Percentiles rank a stretch among this genome's conserved stretches.
phyloP scores from a whole-genome alignment of 2,329 filamentous ascomycete species.

The Diaporthe citri region DNA sequence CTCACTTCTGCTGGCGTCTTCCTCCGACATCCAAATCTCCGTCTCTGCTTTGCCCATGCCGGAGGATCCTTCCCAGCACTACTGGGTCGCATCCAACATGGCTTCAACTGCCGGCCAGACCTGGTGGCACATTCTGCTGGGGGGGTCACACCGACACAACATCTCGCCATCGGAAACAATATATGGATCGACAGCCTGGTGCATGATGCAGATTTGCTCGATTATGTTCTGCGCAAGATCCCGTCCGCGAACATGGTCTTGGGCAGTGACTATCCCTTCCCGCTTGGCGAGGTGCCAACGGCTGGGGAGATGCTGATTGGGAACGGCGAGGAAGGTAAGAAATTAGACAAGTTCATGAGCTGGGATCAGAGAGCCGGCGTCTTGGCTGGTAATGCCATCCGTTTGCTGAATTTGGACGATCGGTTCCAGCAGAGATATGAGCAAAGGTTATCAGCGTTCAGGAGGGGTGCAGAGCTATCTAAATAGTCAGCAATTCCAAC shows the following conservation, averaged over 20 bases:
- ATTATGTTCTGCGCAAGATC: constrained; percentile 51
- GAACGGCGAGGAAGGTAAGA: constrained; percentile 40
- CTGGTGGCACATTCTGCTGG: constrained; percentile 48
- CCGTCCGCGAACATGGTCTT: constrained; percentile 48
- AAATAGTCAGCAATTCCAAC: neutral
- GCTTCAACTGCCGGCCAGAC: constrained; percentile 52
- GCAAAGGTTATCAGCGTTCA: constrained; percentile 43
- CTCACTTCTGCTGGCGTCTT: constrained; percentile 49
- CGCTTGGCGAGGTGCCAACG: constrained; percentile 51
- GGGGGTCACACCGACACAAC: constrained; percentile 48
- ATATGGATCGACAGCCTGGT: constrained; percentile 52
- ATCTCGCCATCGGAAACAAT: constrained; percentile 46
- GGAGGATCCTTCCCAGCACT: constrained; percentile 52
- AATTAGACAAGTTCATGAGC: constrained; percentile 46
- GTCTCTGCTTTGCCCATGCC: constrained; percentile 52
- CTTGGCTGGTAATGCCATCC: constrained; percentile 50
- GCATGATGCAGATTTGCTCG: constrained; percentile 51
- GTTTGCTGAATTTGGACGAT: constrained; percentile 47
- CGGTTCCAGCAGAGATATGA: constrained; percentile 46
- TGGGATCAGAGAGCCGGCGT: constrained; percentile 50
- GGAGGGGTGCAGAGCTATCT: constrained; percentile 32
- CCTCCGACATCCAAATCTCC: constrained; percentile 47
- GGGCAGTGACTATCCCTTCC: constrained; percentile 54
- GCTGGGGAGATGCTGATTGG: constrained; percentile 50
- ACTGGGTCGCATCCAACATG: constrained; percentile 52